These are phyloP conservation scores for Gilbertella persicaria DNA, from an alignment of 371 early-diverging fungal genomes.

Conservation along the genomic window DNA sequence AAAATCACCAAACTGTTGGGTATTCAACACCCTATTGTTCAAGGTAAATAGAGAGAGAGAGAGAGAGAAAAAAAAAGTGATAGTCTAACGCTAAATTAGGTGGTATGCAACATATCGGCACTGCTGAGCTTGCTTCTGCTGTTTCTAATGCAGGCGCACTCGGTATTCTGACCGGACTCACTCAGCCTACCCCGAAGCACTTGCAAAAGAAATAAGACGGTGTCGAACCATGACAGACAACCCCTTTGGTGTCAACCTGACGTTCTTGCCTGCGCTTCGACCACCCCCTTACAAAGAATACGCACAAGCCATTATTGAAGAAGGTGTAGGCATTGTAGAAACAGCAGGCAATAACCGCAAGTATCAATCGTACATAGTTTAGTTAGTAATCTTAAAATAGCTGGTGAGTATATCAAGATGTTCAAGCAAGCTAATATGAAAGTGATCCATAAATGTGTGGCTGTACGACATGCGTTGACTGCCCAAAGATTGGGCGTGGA, in stretches of 20 bases:
- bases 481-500: slow-evolving; percentile 68
- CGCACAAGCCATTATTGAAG: slow-evolving; percentile 72
- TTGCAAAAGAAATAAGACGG: slow-evolving; percentile 71
- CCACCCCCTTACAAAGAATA: slow-evolving; percentile 84
- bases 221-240: slow-evolving; percentile 75
- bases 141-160: slow-evolving; percentile 98
- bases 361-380: too few species aligned
- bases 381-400: too few species aligned
- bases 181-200: slow-evolving; percentile 82
- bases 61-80: too few species aligned
- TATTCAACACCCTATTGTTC: slow-evolving; percentile 70
- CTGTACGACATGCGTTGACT: slow-evolving; percentile 72
- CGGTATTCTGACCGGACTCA: slow-evolving; percentile 88
- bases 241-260: slow-evolving; percentile 82
- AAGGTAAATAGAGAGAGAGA: slow-evolving; percentile 29
- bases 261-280: slow-evolving; percentile 62
- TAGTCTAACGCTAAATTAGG: slow-evolving; percentile 4
- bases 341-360: slow-evolving; percentile 68
- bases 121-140: slow-evolving; percentile 79
- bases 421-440: slow-evolving; percentile 76
- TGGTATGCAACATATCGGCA: slow-evolving; percentile 59
- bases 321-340: slow-evolving; percentile 81
- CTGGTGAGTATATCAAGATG: slow-evolving; percentile 70
- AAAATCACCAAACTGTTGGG: slow-evolving; percentile 66
- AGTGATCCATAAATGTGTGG: slow-evolving; percentile 78